Base-by-base conservation (phyloP, 495 filamentous ascomycete genomes). In the Neurospora hispaniola region DNA sequence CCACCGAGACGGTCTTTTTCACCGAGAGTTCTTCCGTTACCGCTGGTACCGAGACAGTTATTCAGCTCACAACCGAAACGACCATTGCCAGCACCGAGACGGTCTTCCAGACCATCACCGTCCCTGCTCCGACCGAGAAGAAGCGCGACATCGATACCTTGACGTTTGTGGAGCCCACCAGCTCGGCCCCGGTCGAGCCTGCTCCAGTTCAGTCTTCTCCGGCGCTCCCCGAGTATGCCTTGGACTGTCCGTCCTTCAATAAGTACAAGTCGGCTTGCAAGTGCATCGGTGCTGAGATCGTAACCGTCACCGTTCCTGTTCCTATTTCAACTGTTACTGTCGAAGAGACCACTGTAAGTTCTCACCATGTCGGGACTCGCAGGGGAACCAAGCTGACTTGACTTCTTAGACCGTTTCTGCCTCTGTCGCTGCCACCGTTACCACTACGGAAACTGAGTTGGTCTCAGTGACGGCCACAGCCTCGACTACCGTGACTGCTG, bases 211-310 rank as follows among this genome's bases (percentile, higher is more conserved):
- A 62, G 14, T 62, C 54, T 35, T 62, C 27, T 31, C 54, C 54
- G 12, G 14, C 54, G 27, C 27, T 72, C 41, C 75, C 75, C 10
- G 48, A 18, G 10, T 76, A 76, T 23, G 20, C 48, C 23, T 62
- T 31, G 68, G 73, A 48, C 48, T 76, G 75, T 71, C 46, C 44
- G 39, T 72, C 70, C 8, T 76, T 62, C n/a, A 69, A 42, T n/a
- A 74, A 74, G 69, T 76, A 76, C 73, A 69, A 35, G 23, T 72
- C 69, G 46, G 75, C 73, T 1, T 76, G 75, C 73, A 42, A 43
- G 2, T 76, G 75, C 69, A 73, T 41, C 59, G 73, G 73, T 9
- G 73, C 70, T 8, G 41, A 31, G 31, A 31, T 73, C 46, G 27
- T 42, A 11, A 74, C 73, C 42, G 11, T 74, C 70, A 74, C 73